Evolutionary conservation across 495 filamentous ascomycete genomes (phyloP).

Genomic region (Neurospora sp.): DNA sequence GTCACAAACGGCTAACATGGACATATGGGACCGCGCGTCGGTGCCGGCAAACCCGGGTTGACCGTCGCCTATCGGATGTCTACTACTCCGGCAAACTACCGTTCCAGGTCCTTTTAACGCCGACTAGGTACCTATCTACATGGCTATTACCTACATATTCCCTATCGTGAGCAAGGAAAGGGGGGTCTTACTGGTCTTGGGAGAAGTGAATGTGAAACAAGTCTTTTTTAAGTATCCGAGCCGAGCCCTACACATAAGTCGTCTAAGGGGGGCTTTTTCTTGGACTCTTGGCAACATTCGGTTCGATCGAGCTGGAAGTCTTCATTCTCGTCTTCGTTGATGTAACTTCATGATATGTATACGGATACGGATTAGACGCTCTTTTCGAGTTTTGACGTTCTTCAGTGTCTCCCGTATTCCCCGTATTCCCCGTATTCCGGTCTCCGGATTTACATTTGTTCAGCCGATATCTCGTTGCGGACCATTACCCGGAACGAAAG

Average conservation of each 20-base stretch:
- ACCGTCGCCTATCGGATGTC: background rate
- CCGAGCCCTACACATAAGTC: background rate
- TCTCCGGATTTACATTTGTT: background rate
- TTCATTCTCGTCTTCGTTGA: background rate
- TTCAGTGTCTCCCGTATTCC: background rate
- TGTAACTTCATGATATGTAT: background rate
- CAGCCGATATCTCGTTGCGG: background rate
- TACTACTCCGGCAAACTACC: background rate
- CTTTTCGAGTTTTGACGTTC: background rate
- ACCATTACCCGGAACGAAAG: background rate
- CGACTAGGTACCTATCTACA: background rate
- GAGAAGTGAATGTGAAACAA: background rate
- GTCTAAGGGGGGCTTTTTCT: background rate
- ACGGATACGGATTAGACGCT: background rate
- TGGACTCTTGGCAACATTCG: background rate
- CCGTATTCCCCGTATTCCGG: background rate
- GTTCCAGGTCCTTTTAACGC: background rate
- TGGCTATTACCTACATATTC: background rate
- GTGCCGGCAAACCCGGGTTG: background rate
- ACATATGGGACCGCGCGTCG: background rate
- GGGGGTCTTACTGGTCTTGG: background rate
- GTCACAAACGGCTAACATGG: background rate
- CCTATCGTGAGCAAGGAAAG: background rate
- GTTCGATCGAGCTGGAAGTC: background rate
- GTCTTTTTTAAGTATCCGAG: background rate